Base-by-base conservation (phyloP, 2,329 filamentous ascomycete species). In the Coniochaeta ligniaria region DNA sequence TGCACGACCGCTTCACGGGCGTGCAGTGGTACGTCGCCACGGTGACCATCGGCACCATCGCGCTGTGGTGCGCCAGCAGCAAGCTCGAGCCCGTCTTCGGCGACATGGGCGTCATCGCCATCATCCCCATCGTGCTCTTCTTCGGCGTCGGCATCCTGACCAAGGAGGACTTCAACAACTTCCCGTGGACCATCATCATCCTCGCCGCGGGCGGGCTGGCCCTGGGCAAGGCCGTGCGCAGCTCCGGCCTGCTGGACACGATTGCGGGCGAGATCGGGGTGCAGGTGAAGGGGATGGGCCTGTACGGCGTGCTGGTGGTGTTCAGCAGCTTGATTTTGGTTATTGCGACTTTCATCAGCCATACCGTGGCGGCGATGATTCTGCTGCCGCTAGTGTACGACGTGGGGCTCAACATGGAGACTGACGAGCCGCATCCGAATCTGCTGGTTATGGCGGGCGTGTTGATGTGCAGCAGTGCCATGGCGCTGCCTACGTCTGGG, bases 161-260 rank as follows among this genome's bases (percentile, higher is more conserved):
- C 57, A 99, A 98, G 76, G 95, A 98, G 75, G 95, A 99, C 76
- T 99, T 99, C 73, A 99, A 99, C 80, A 99, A 99, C 75, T 99
- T 99, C 75, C 89, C 97, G 43, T 99, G 95, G 95, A 99, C 96
- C 22, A 99, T 99, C 75, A 97, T 99, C 75, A 98, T 99, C 69
- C 87, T 99, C 22, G 95, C 95, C 0, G 94, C 95, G 0, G 95
- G 95, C 55, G 95, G 95, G 8, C 78, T 99, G 36, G 92, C 92
- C 1, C 85, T 99, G 0, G 95, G 95, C 60, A 97, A 96, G 73
- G 91, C 94, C 0, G 95, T 99, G 61, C 94, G 92, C 64, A 95
- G 91, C 0, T 98, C 94, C 0, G 95, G 95, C 1, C 81, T 99
- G 12, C 80, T 99, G 35, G 90, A 96, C 72, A 96, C 92, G 0